Evolutionary conservation across 768 basidiomycete genomes (phyloP).

Genomic region (Stropharia rugosoannulata): DNA sequence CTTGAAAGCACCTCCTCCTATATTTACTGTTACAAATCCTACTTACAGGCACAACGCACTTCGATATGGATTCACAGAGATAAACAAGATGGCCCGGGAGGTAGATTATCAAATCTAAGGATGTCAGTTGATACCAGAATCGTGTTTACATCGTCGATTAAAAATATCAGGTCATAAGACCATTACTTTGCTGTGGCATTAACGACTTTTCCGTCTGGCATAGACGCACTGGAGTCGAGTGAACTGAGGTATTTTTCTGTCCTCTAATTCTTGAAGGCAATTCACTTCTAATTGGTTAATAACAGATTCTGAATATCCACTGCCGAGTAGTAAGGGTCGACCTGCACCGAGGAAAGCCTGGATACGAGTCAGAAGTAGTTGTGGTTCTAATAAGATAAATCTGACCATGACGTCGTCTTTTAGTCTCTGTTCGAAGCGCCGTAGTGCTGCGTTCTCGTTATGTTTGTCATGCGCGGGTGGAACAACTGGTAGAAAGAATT

Average conservation of each 20-base stretch:
- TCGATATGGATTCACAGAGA: no score
- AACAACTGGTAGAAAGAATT: conserved; percentile 64
- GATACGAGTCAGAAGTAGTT: neutral
- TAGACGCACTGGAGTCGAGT: conserved; percentile 61
- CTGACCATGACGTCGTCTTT: conserved; percentile 59
- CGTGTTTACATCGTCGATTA: no score
- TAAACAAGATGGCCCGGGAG: no score
- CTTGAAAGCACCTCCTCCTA: no score
- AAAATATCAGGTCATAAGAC: no score
- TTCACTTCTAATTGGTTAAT: conserved; percentile 54
- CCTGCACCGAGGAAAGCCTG: conserved; percentile 67
- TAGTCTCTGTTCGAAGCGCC: conserved; percentile 43
- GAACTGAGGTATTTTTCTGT: conserved; percentile 45
- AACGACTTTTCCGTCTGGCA: conserved; percentile 43
- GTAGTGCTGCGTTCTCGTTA: conserved; percentile 35
- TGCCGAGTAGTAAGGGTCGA: conserved; percentile 66
- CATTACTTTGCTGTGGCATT: neutral
- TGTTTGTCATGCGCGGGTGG: conserved; percentile 36
- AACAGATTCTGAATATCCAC: conserved; percentile 52
- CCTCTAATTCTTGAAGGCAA: conserved; percentile 50
- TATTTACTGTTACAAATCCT: no score
- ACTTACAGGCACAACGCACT: no score
- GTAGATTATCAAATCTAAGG: no score
- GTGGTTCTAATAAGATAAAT: neutral
- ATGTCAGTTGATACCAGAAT: no score